These are phyloP conservation scores for Mycosphaerella sp. DNA, from an alignment of 2,329 filamentous ascomycete species.

Conservation along the genomic window DNA sequence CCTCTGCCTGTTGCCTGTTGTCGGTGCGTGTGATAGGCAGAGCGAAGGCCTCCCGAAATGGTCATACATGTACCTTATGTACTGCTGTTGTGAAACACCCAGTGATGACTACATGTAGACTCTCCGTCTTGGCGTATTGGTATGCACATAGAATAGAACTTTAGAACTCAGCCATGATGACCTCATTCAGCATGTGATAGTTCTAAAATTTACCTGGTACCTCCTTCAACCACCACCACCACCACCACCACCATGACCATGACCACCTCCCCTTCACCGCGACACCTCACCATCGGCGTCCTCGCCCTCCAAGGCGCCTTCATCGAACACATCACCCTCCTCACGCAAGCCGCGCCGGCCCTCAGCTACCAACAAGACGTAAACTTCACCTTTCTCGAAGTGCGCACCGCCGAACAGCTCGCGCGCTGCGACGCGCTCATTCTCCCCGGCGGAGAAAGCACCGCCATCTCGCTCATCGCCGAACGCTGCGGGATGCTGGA, in stretches of 20 bases:
- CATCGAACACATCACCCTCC: conserved; percentile 73
- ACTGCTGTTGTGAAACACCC: no score
- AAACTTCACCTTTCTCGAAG: conserved; percentile 63
- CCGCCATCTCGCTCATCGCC: conserved; percentile 84
- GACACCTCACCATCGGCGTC: conserved; percentile 51
- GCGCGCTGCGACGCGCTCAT: conserved; percentile 72
- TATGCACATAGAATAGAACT: no score
- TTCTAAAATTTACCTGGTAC: no score
- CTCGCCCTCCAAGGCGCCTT: conserved; percentile 88
- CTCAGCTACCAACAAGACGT: conserved; percentile 7
- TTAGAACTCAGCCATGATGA: no score
- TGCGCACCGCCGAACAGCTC: conserved; percentile 69
- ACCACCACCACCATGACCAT: not conserved
- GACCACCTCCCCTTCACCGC: not conserved
- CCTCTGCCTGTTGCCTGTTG: no score
- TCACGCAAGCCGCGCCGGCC: conserved; percentile 53
- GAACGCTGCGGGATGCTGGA: conserved; percentile 74
- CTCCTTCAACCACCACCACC: not conserved
- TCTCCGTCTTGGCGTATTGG: no score
- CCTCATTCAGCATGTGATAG: no score
- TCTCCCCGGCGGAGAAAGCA: conserved; percentile 91
- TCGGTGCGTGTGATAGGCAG: no score
- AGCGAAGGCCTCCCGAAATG: no score
- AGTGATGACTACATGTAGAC: no score
- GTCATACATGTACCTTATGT: no score